Evolutionary conservation across 2,329 filamentous ascomycete genomes (phyloP), one percentile per base, ranked within the genome.

Genomic region (Pseudogymnoascus sp.): DNA sequence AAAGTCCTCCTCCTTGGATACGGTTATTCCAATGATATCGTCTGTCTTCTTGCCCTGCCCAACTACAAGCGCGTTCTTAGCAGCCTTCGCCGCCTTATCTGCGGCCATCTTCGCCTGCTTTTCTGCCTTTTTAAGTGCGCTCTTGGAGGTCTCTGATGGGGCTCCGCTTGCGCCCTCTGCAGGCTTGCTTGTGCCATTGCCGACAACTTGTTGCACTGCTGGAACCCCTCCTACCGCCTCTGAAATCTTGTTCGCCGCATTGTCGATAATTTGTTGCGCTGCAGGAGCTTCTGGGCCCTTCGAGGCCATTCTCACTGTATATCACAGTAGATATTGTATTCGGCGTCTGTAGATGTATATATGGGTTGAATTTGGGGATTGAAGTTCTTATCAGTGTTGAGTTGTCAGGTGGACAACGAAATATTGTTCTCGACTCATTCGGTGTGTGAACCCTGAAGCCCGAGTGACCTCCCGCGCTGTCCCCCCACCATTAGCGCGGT

Each of bases 21-120:
- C 86, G 66, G 93, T 95, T 71, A 97, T 96, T 67, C 93, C 93
- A 70, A 95, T 96, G 67, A 96, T 85, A 67, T 87, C 83, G 72
- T 85, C 83, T 8, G 77, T 70, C 77, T 86, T 85, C 78, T 86
- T 86, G 70, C 81, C 81, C 61, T 82, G 78, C 35, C 82, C 81
- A 23, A 85, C 76, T 25, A 82, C 77, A 60, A 85, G 71, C 1
- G 77, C 67, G 40, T 77, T 73, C 71, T 84, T 79, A 37, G 83
- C 82, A 21, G 83, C 83, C 76, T 86, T 86, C 49, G 81, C 81
- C 61, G 83, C 83, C 74, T 87, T 87, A 45, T 84, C 82, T 60
- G 83, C 82, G 28, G 82, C 83, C 73, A 82, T 77, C 72, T 83
- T 83, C 65, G 83, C 83, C 72, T 83, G 79, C 78, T 87, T 87